Base-by-base conservation (phyloP, 805 yeast species). In the Pichia californica region DNA sequence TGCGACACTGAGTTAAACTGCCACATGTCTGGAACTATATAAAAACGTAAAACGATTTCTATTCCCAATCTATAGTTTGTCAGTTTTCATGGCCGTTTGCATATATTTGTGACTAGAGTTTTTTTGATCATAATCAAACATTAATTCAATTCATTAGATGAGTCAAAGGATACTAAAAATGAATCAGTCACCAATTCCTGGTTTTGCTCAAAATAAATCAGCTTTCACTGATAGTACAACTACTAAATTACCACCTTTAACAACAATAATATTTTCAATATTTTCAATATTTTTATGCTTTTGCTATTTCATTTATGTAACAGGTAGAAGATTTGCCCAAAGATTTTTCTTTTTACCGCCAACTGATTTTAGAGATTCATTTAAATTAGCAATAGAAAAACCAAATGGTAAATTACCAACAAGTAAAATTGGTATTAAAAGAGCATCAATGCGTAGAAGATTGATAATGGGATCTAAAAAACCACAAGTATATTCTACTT, bases 401-500 rank as follows among this genome's bases (percentile, higher is more conserved):
- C 41, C 46, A 2, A 46, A 41, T 25, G 64, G 64, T 0, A 25
- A 29, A 4, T 28, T 60, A 16, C 36, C 49, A 7, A 41, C 41
- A n/a, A 33, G 54, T 2, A 44, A 45, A 36, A 33, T 61, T 36
- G 67, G 66, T 16, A 18, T 53, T 9, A 59, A 61, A 37, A 39
- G 38, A 7, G 48, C 67, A 2, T 42, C 55, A 34, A 45, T 52
- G 20, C 45, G 68, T 37, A 47, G 69, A 38, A 39, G 70, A 28
- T 40, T 65, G 15, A 52, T 65, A 10, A 42, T 63, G 27, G 69
- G 61, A 4, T 48, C 60, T 13, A 32, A 36, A 11, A 56, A 54
- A 38, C 69, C 70, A 13, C 55, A 55, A 23, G 44, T 52, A 26
- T 60, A 64, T 43, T 61, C 67, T n/a, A 64, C 68, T 5, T 47